Evolutionary conservation across 2,329 filamentous ascomycete species (phyloP).

Genomic region (Coniella vitis): DNA sequence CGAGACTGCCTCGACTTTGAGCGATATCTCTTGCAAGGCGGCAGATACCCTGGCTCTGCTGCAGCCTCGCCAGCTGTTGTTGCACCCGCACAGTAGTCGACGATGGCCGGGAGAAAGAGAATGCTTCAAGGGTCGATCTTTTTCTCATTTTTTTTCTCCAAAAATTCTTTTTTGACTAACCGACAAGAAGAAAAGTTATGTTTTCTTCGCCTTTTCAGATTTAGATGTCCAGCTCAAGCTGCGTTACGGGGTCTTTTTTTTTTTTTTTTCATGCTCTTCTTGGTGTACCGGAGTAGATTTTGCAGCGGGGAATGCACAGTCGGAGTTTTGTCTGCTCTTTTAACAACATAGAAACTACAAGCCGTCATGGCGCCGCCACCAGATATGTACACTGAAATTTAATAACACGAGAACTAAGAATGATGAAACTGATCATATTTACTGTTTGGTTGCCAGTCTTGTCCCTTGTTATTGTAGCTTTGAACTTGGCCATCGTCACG

Average conservation of each 20-base stretch:
- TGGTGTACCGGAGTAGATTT: conserved; percentile 10
- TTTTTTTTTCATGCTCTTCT: too few species aligned
- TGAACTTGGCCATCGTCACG: too few species aligned
- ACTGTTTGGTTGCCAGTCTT: too few species aligned
- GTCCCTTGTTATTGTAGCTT: too few species aligned
- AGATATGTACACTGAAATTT: conserved; percentile 10
- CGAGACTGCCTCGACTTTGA: conserved; percentile 34
- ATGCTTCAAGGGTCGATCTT: too few species aligned
- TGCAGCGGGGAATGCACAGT: neutral
- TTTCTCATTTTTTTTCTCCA: too few species aligned
- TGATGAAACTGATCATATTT: too few species aligned
- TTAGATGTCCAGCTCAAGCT: conserved; percentile 13
- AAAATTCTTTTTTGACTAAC: too few species aligned
- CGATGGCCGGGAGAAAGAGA: neutral
- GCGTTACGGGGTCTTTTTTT: neutral
- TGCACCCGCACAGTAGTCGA: conserved; percentile 11
- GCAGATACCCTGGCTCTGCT: conserved; percentile 27
- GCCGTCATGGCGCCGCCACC: conserved; percentile 14
- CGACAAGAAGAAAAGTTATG: too few species aligned
- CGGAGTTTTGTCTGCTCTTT: conserved; percentile 1
- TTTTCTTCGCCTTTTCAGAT: neutral
- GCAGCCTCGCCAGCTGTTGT: conserved; percentile 9
- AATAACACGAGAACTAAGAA: too few species aligned
- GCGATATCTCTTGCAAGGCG: conserved; percentile 32
- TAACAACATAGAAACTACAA: conserved; percentile 14